These are phyloP conservation scores for Coemansia sp. DNA, from an alignment of 192 early-diverging fungal genomes.

Conservation along the genomic window DNA sequence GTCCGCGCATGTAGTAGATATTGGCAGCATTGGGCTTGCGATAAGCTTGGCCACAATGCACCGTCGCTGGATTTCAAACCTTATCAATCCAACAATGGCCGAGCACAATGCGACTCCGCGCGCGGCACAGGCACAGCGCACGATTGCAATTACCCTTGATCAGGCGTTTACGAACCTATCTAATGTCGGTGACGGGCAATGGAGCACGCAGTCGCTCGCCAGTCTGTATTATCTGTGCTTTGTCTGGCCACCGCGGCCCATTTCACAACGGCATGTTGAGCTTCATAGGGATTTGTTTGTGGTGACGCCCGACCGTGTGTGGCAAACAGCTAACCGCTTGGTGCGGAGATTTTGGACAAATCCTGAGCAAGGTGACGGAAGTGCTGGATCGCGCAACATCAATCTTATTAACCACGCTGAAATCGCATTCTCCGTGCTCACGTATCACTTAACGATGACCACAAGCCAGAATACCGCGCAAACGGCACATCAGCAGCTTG, in stretches of 20 bases:
- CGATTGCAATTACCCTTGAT: slow-evolving; percentile 21
- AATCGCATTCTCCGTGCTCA: slow-evolving; percentile 26
- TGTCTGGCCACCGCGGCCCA: slow-evolving; percentile 47
- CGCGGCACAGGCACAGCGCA: slow-evolving; percentile 25
- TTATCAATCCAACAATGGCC: slow-evolving; percentile 26
- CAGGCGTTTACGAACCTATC: slow-evolving; percentile 11
- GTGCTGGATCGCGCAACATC: not conserved
- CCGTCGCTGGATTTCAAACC: slow-evolving; percentile 32
- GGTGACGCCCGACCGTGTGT: slow-evolving; percentile 47
- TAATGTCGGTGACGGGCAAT: slow-evolving; percentile 9
- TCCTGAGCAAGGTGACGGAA: not conserved
- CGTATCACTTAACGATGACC: slow-evolving; percentile 36
- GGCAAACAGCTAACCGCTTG: slow-evolving; percentile 31
- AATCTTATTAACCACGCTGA: slow-evolving; percentile 18
- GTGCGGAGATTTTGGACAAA: slow-evolving; percentile 13
- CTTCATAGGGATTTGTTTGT: slow-evolving; percentile 25
- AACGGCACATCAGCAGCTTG: slow-evolving; percentile 16
- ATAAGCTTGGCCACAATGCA: slow-evolving; percentile 34
- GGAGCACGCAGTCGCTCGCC: slow-evolving; percentile 13
- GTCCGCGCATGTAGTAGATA: not conserved
- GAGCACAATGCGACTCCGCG: slow-evolving; percentile 30
- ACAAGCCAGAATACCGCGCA: slow-evolving; percentile 13
- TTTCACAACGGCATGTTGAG: slow-evolving; percentile 29
- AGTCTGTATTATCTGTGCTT: slow-evolving; percentile 45
- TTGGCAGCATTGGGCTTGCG: slow-evolving; percentile 23